Conservation (phyloP, 148 eudicot genomes). For the Heliamphora exappendiculata region DNA sequence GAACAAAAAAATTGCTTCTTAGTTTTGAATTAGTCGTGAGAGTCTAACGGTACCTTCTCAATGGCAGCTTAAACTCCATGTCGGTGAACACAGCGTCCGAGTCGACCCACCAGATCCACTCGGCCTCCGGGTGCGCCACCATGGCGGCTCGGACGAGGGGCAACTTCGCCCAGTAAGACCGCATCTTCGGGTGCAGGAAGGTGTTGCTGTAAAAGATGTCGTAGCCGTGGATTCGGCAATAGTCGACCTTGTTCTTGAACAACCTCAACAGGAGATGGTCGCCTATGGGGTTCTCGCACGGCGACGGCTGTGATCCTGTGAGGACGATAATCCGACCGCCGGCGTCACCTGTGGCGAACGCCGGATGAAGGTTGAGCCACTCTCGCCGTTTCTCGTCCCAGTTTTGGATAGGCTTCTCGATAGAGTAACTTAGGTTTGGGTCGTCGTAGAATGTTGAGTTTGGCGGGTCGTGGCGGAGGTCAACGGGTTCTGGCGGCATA, state of each 20-base stretch:
- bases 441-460: constrained; percentile 26
- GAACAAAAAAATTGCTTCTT: too few relatives aligned
- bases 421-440: constrained; percentile 7
- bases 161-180: constrained; percentile 32
- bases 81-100: constrained; percentile 43
- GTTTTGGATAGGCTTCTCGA: constrained; percentile 14
- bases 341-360: not conserved
- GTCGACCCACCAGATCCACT: constrained; percentile 50
- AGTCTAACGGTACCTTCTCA: too few relatives aligned
- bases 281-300: constrained; percentile 11
- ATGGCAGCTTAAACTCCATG: constrained; percentile 68
- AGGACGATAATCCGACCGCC: constrained; percentile 9
- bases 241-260: constrained; percentile 38
- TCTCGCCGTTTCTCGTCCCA: constrained; percentile 25
- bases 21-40: too few relatives aligned
- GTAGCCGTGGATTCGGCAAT: constrained; percentile 26
- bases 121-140: constrained; percentile 47
- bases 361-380: constrained; percentile 20
- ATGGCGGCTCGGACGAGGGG: constrained; percentile 32
- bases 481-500: not conserved
- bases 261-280: constrained; percentile 25
- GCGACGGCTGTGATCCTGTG: constrained; percentile 16
- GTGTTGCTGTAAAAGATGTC: constrained; percentile 32
- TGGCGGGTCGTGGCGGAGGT: not conserved
- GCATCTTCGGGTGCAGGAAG: constrained; percentile 28